Base-by-base conservation (phyloP, 257 asterid species). In the Ocimum tenuiflorum region DNA sequence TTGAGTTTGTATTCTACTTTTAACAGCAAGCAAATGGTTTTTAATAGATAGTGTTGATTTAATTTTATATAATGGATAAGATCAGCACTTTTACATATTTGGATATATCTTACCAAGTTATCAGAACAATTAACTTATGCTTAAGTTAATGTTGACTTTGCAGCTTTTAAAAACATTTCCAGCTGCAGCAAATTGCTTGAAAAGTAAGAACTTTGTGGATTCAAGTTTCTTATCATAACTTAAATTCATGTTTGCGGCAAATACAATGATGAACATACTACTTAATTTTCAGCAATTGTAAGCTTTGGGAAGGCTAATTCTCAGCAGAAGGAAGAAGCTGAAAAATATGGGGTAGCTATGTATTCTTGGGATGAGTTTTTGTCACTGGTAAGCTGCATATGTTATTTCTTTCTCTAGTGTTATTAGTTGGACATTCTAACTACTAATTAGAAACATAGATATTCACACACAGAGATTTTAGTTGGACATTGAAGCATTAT, bases 101-200 rank as follows among this genome's bases (percentile, higher is more conserved):
- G 46, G 41, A 42, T 52, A 56, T 62, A 66, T 70, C 22, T 55
- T 56, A 58, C 60, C 17, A 38, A 53, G 66, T 20, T 50, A 31
- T 50, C 56, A 31, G 50, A 58, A 66, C 38, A 22, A 27, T 52
- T 43, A 69, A 51, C 63, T 65, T 69, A 63, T 54, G 76, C 81
- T 63, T 29, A 75, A 64, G 69, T 47, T 72, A 36, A 55, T 47
- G 75, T 42, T 72, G 70, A 47, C 23, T 67, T 82, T 86, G 72
- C 88, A 94, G 99, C 87, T 90, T 70, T 58, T 86, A 59, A 94
- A 90, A 79, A 83, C 95, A 3, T 77, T 90, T 75, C 96, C 97
- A 1, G 76, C 73, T 72, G 82, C 95, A 20, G 3, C 86, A 53
- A 79, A 70, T 70, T 72, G 73, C 87, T 85, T 94, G 79, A 88